Evolutionary conservation across 495 filamentous ascomycete genomes (phyloP).

Genomic region (Penicillium desertorum): DNA sequence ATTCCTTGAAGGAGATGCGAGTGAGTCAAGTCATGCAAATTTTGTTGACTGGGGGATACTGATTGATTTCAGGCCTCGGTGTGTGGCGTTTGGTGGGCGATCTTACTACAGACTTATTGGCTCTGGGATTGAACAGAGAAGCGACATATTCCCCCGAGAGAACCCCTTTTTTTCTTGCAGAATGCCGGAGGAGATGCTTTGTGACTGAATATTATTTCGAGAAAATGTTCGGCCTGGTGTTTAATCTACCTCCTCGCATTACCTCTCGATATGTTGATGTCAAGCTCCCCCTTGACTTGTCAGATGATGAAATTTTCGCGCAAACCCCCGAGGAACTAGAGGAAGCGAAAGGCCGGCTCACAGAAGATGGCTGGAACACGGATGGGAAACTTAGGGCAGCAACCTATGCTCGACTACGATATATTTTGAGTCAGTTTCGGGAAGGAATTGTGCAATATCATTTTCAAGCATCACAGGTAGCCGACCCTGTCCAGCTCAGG

Average conservation of each 20-base stretch:
- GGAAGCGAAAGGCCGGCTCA: slow-evolving; percentile 6
- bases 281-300: slow-evolving; percentile 24
- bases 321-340: slow-evolving; percentile 6
- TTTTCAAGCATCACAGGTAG: slow-evolving; percentile 12
- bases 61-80: slow-evolving; percentile 16
- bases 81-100: slow-evolving; percentile 25
- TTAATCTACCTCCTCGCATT: slow-evolving; percentile 24
- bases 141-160: slow-evolving; percentile 19
- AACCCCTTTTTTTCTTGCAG: slow-evolving; percentile 24
- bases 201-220: slow-evolving; percentile 23
- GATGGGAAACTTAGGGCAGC: slow-evolving; percentile 16
- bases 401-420: slow-evolving; percentile 24
- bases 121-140: slow-evolving; percentile 23
- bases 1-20: slow-evolving; percentile 23
- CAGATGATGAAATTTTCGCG: slow-evolving; percentile 17
- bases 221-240: slow-evolving; percentile 23
- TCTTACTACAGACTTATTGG: slow-evolving; percentile 23
- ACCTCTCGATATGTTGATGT: slow-evolving; percentile 18
- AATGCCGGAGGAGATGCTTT: slow-evolving; percentile 20
- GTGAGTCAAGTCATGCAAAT: slow-evolving; percentile 14
- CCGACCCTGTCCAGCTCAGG: slow-evolving; percentile 17
- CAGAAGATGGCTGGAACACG: slow-evolving; percentile 20
- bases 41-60: not conserved
- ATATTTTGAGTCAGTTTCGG: slow-evolving; percentile 20
- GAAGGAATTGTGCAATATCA: slow-evolving; percentile 26